These are phyloP conservation scores for Neospora caninum DNA, from an alignment of 169 alveolate species.

Conservation along the genomic window DNA sequence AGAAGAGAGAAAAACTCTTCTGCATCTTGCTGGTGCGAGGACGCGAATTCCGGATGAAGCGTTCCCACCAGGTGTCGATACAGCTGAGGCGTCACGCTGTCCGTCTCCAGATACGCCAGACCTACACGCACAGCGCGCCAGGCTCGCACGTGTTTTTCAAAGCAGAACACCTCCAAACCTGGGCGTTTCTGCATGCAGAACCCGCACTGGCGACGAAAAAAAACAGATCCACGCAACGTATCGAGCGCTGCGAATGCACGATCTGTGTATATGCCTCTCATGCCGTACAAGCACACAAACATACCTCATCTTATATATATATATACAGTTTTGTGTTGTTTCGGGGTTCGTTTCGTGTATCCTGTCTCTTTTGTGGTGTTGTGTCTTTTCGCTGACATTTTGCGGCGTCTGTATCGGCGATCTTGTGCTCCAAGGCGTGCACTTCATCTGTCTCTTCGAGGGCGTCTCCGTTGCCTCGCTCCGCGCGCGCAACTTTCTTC, in stretches of 20 bases:
- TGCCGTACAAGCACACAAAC: no score
- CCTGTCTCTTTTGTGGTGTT: no score
- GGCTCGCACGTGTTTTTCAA: no score
- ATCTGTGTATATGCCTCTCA: neutral
- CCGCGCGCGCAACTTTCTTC: neutral
- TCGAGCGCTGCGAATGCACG: no score
- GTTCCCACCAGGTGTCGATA: constrained; percentile 50
- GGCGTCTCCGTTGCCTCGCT: neutral
- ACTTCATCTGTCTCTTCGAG: neutral
- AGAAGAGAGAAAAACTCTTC: constrained; percentile 62
- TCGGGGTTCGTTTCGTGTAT: no score
- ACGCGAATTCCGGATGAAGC: constrained; percentile 63
- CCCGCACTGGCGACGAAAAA: no score
- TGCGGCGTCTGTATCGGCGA: neutral
- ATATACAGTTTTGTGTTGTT: neutral
- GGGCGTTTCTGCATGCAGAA: no score
- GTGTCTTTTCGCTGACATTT: no score
- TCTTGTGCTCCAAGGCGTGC: neutral
- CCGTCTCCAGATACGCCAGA: constrained; percentile 48
- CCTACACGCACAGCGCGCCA: constrained; percentile 14
- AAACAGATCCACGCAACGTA: no score
- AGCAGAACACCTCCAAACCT: no score
- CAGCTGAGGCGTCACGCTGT: constrained; percentile 58
- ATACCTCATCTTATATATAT: no score
- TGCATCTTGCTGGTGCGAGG: constrained; percentile 63